A percentile compares a stretch with the other conserved stretches of the same genome.
These are phyloP conservation scores for Thermomyces lanuginosus DNA, from an alignment of 2,329 filamentous ascomycete genomes.

Conservation along the genomic window DNA sequence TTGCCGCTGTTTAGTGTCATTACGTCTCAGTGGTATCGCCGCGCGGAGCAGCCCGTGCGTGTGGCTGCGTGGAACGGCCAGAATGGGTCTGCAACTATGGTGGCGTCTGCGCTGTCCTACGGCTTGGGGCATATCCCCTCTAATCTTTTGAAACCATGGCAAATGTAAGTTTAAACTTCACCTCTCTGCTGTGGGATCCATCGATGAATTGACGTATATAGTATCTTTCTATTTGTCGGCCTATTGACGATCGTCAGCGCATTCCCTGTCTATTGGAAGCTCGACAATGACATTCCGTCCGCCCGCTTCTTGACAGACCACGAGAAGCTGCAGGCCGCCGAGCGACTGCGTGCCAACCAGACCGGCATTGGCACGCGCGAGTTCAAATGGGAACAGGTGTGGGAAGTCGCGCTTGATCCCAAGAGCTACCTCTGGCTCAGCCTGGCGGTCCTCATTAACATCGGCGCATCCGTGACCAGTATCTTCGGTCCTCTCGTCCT, in stretches of 20 bases:
- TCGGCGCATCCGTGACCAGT: conserved; percentile 9
- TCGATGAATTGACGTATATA: conserved; percentile 10
- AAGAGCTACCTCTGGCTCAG: conserved; percentile 6
- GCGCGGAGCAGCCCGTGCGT: conserved; percentile 38
- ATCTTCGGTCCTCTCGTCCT: conserved; percentile 8
- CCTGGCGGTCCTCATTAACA: conserved; percentile 7
- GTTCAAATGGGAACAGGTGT: conserved; percentile 30
- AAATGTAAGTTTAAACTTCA: conserved; percentile 28
- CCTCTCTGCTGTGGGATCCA: conserved; percentile 29
- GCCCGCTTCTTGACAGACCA: conserved; percentile 31
- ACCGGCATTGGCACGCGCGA: conserved; percentile 30
- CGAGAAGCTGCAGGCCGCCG: conserved; percentile 30
- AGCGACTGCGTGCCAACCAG: conserved; percentile 34
- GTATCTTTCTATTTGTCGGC: conserved; percentile 45
- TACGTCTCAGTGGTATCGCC: conserved; percentile 31
- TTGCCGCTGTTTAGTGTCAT: conserved; percentile 29
- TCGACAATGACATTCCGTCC: conserved; percentile 41
- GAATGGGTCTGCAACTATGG: conserved; percentile 41
- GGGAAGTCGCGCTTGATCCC: conserved; percentile 27
- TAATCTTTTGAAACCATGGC: conserved; percentile 1
- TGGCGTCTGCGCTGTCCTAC: conserved; percentile 40
- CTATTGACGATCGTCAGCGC: conserved; percentile 43
- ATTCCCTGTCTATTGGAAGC: conserved; percentile 41
- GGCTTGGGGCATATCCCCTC: conserved; percentile 16
- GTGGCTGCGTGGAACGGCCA: conserved; percentile 30